Conservation (phyloP, 495 filamentous ascomycete species). For the Aspergillus homomorphus region DNA sequence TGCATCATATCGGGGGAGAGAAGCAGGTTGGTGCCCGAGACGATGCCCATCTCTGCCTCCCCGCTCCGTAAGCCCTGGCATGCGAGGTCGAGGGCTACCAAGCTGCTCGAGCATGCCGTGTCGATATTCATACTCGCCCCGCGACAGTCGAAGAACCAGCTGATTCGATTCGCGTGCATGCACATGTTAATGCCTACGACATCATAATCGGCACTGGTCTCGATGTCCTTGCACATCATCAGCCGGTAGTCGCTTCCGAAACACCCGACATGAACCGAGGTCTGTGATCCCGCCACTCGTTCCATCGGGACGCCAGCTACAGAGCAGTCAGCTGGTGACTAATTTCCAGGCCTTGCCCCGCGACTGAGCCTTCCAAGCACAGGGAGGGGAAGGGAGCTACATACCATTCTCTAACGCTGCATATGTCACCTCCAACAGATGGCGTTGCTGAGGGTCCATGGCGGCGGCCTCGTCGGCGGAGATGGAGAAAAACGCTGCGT, state of each 20-base stretch:
- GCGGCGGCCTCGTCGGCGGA: slow-evolving; percentile 49
- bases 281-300: slow-evolving; percentile 15
- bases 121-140: slow-evolving; percentile 46
- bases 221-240: no score
- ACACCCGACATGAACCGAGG: slow-evolving; percentile 17
- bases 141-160: slow-evolving; percentile 44
- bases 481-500: slow-evolving; percentile 50
- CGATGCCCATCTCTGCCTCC: slow-evolving; percentile 20
- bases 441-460: slow-evolving; percentile 57
- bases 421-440: slow-evolving; percentile 54
- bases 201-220: no score
- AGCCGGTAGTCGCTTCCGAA: slow-evolving; percentile 10
- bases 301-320: slow-evolving; percentile 19
- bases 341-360: no score
- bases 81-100: slow-evolving; percentile 42
- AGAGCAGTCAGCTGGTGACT: no score
- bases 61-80: slow-evolving; percentile 38
- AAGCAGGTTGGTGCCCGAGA: slow-evolving; percentile 29
- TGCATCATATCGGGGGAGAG: slow-evolving; percentile 21
- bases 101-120: slow-evolving; percentile 47
- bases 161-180: slow-evolving; percentile 39
- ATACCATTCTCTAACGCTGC: slow-evolving; percentile 56
- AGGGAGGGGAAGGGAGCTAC: no score
- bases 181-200: background rate
- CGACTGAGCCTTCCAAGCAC: no score